These are phyloP conservation scores for Acidiella bohemica DNA, from an alignment of 495 filamentous ascomycete genomes.

Conservation along the genomic window DNA sequence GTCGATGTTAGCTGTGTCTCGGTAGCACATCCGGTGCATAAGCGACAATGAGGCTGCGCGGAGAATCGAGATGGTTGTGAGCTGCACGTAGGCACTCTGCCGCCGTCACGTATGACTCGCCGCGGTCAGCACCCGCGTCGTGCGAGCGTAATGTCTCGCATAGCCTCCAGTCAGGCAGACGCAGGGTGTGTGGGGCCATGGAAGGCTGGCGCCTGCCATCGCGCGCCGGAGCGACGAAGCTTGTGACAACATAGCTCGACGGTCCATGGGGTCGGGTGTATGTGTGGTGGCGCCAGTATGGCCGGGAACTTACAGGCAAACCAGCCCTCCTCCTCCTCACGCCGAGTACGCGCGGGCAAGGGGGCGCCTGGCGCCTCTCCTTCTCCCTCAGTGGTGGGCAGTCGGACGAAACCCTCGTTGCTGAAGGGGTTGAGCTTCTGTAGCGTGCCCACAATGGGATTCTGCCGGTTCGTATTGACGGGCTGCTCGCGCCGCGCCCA, in stretches of 20 bases:
- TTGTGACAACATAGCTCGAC: neutral
- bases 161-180: neutral
- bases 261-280: neutral
- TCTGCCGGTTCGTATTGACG: slow-evolving; percentile 62
- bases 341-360: slow-evolving; percentile 66
- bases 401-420: slow-evolving; percentile 74
- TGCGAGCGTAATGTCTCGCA: neutral
- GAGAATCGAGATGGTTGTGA: neutral
- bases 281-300: too few species aligned
- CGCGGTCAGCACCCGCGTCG: neutral
- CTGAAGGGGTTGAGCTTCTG: slow-evolving; percentile 84
- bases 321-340: slow-evolving; percentile 91
- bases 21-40: slow-evolving; percentile 8
- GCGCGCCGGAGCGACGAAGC: neutral
- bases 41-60: neutral
- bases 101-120: slow-evolving; percentile 4
- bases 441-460: slow-evolving; percentile 64
- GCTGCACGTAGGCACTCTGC: slow-evolving; percentile 7
- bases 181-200: neutral
- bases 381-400: slow-evolving; percentile 61
- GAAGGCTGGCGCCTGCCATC: too few species aligned
- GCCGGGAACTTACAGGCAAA: slow-evolving; percentile 94
- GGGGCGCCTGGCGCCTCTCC: slow-evolving; percentile 68
- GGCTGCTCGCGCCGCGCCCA: slow-evolving; percentile 84
- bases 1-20: slow-evolving; percentile 26